These are phyloP conservation scores for Infundibulicybe gibba DNA, from an alignment of 768 basidiomycete genomes.

Conservation along the genomic window DNA sequence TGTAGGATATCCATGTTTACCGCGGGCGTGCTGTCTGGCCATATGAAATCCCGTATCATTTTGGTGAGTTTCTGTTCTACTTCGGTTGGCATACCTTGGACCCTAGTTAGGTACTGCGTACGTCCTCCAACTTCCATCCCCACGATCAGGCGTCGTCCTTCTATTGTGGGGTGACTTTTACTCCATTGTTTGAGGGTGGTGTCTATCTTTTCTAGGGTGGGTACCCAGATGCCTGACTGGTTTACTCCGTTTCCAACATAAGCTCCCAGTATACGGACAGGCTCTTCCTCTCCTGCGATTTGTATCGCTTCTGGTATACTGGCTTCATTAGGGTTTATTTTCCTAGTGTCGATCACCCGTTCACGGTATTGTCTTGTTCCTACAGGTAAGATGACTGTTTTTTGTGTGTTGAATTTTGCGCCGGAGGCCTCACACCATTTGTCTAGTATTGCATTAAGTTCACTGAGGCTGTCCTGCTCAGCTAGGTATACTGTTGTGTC, in stretches of 20 bases:
- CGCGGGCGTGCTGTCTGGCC: constrained; percentile 10
- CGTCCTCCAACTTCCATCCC: constrained; percentile 23
- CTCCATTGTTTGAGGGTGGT: constrained; percentile 15
- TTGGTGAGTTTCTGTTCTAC: constrained; percentile 16
- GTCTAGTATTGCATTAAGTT: constrained; percentile 21
- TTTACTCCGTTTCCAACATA: constrained; percentile 25
- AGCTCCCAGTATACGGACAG: no score
- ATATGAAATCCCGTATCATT: constrained; percentile 21
- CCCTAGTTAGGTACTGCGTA: constrained; percentile 29
- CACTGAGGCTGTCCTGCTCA: constrained; percentile 18
- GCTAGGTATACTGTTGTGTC: constrained; percentile 34
- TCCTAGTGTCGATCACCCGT: constrained; percentile 1
- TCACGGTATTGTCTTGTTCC: constrained; percentile 17
- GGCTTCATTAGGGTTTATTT: background rate
- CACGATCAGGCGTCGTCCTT: constrained; percentile 18
- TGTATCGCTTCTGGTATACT: constrained; percentile 13
- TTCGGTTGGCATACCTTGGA: constrained; percentile 30
- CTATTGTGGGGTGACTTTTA: constrained; percentile 20
- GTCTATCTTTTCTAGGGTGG: constrained; percentile 20
- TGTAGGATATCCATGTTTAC: constrained; percentile 14
- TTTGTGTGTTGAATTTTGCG: no score
- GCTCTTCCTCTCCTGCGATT: constrained; percentile 22
- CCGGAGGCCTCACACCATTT: constrained; percentile 37
- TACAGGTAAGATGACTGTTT: constrained; percentile 35
- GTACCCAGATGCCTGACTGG: constrained; percentile 17